Evolutionary conservation across 768 basidiomycete species (phyloP).

Genomic region (Pulveroboletus sp.): DNA sequence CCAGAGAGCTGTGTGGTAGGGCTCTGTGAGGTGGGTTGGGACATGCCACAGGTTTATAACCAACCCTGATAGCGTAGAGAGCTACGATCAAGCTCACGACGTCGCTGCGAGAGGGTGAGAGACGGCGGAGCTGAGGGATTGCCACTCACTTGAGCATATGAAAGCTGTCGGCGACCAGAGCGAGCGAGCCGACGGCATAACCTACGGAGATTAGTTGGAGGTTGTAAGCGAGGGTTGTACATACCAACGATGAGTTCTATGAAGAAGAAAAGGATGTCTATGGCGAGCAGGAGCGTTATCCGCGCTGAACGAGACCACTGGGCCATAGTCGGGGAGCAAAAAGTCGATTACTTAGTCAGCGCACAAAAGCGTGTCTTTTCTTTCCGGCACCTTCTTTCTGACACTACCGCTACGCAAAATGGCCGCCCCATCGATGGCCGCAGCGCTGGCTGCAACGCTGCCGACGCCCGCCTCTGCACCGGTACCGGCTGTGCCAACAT

Average conservation of each 20-base stretch:
- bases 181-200: conserved; percentile 93
- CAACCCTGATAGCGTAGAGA: conserved; percentile 86
- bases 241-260: conserved; percentile 77
- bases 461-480: conserved; percentile 58
- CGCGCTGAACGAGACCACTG: conserved; percentile 60
- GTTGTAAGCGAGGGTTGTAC: conserved; percentile 18
- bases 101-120: conserved; percentile 56
- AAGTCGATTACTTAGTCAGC: conserved; percentile 23
- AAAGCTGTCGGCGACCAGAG: conserved; percentile 94
- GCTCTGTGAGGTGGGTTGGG: conserved; percentile 1
- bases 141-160: conserved; percentile 92
- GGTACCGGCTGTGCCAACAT: conserved; percentile 57
- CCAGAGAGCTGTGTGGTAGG: conserved; percentile 53
- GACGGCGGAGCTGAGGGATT: background rate
- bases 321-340: conserved; percentile 19
- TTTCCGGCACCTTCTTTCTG: background rate
- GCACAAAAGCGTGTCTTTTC: background rate
- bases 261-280: conserved; percentile 85
- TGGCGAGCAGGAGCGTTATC: conserved; percentile 71
- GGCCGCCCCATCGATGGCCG: conserved; percentile 86
- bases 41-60: conserved; percentile 1
- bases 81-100: conserved; percentile 94
- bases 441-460: conserved; percentile 80
- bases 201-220: conserved; percentile 41
- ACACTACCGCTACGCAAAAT: conserved; percentile 26